phyloP scores from a whole-genome alignment of 2,329 filamentous ascomycete species.

The Malbranchea cinnamomea region DNA sequence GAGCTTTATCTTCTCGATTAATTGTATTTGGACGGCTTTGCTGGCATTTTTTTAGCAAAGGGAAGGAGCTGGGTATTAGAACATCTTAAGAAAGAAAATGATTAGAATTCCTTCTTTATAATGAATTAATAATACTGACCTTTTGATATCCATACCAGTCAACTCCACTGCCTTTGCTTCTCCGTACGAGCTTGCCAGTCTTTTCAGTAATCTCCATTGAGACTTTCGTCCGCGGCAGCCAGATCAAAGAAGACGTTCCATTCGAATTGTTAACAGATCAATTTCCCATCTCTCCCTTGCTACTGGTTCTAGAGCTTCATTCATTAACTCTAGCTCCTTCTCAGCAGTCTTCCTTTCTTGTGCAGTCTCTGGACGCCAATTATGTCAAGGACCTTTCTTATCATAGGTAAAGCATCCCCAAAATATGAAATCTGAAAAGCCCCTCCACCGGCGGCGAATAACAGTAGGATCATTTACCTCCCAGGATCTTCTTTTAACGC shows the following conservation, averaged over 20 bases:
- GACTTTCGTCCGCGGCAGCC: constrained; percentile 8
- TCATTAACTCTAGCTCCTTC: constrained; percentile 10
- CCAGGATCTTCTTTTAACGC: too few species aligned
- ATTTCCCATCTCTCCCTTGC: constrained; percentile 11
- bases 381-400: constrained; percentile 15
- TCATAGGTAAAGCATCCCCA: constrained; percentile 16
- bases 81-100: constrained; percentile 10
- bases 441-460: constrained; percentile 7
- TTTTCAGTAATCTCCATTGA: constrained; percentile 9
- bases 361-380: constrained; percentile 11
- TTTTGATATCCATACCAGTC: constrained; percentile 12
- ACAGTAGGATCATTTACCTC: too few species aligned
- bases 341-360: constrained; percentile 10
- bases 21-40: constrained; percentile 9
- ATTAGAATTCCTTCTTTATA: constrained; percentile 2
- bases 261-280: constrained; percentile 7
- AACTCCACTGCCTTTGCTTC: constrained; percentile 9
- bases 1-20: constrained; percentile 13
- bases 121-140: constrained; percentile 1
- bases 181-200: constrained; percentile 9
- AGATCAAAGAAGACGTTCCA: constrained; percentile 9
- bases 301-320: constrained; percentile 9
- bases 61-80: constrained; percentile 13
- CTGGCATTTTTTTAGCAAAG: constrained; percentile 10
- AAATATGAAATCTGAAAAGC: constrained; percentile 16